Percentiles rank a stretch among this genome's conserved stretches.
These are phyloP conservation scores for Monsonia emarginata DNA, from an alignment of 441 rosid species.

Conservation along the genomic window DNA sequence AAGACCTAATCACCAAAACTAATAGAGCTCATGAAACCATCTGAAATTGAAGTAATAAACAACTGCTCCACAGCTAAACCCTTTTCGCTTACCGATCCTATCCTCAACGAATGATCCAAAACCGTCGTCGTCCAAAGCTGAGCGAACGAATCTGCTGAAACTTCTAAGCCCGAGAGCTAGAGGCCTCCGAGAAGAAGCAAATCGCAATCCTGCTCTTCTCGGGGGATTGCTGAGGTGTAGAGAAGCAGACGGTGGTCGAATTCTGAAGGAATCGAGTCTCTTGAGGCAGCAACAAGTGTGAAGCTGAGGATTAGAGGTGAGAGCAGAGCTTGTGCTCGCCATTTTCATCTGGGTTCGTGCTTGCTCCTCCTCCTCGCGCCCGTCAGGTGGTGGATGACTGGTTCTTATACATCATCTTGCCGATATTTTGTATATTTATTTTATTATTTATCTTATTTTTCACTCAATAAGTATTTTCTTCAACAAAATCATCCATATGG, in stretches of 20 bases:
- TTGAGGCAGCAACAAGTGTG: constrained; percentile 29
- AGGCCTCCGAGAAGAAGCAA: constrained; percentile 18
- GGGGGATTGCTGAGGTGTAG: constrained; percentile 24
- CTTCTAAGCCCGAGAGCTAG: constrained; percentile 9
- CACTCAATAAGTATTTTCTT: no score
- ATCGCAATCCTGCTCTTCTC: constrained; percentile 25
- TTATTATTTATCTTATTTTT: no score
- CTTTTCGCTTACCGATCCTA: constrained; percentile 41
- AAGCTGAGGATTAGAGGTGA: constrained; percentile 48
- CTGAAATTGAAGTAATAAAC: not conserved
- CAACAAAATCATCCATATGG: no score
- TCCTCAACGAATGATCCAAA: constrained; percentile 56
- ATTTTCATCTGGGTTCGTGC: constrained; percentile 20
- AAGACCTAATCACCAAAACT: not conserved
- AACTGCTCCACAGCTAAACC: not conserved
- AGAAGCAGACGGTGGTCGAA: constrained; percentile 17
- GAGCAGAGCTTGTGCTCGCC: constrained; percentile 54
- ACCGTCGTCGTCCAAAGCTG: constrained; percentile 41
- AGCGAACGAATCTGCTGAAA: constrained; percentile 25
- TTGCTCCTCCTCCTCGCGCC: not conserved
- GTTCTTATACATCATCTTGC: constrained; percentile 16
- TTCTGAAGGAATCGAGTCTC: constrained; percentile 20
- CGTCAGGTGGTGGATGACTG: constrained; percentile 24
- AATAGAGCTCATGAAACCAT: not conserved
- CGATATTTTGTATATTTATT: not conserved